A percentile compares a stretch with the other conserved stretches of the same genome.
Evolutionary conservation across 2,329 filamentous ascomycete species (phyloP).

Genomic region (Xylariaceae sp.): DNA sequence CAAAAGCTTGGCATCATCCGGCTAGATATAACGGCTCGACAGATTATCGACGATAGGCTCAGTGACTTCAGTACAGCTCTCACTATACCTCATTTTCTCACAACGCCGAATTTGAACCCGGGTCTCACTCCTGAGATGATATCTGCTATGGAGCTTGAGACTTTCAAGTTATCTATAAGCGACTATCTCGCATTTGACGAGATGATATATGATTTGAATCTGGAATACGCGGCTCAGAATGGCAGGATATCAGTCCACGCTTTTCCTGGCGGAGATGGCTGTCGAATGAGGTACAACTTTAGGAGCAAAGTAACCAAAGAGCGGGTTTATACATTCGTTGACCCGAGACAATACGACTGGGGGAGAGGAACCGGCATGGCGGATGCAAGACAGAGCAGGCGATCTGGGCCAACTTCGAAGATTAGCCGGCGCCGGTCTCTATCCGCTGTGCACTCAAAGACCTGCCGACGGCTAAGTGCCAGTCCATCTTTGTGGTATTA

Average conservation of each 20-base stretch:
- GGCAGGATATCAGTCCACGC: not conserved
- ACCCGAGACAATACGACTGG: constrained; percentile 16
- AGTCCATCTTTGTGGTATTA: constrained; percentile 1
- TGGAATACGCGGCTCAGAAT: not conserved
- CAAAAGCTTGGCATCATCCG: constrained; percentile 24
- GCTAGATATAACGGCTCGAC: constrained; percentile 15
- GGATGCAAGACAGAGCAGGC: not conserved
- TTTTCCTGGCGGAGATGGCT: constrained; percentile 5
- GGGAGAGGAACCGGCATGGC: not conserved
- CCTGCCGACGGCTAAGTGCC: not conserved
- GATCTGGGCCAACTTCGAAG: too few species aligned
- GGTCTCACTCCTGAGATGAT: constrained; percentile 6
- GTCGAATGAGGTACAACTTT: not conserved
- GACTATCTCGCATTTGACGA: constrained; percentile 20
- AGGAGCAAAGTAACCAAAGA: constrained; percentile 1
- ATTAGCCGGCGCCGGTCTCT: too few species aligned
- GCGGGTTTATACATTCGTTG: constrained; percentile 11
- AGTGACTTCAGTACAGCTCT: constrained; percentile 31
- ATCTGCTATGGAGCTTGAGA: constrained; percentile 11
- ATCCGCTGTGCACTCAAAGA: not conserved
- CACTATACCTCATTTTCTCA: constrained; percentile 31
- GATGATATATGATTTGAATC: constrained; percentile 10
- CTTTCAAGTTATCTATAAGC: constrained; percentile 6
- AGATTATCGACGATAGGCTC: constrained; percentile 28
- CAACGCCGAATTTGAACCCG: constrained; percentile 18